Evolutionary conservation across 331 rosid species (phyloP), one percentile per base, ranked within the genome.

Genomic region (Rosa hybrid): DNA sequence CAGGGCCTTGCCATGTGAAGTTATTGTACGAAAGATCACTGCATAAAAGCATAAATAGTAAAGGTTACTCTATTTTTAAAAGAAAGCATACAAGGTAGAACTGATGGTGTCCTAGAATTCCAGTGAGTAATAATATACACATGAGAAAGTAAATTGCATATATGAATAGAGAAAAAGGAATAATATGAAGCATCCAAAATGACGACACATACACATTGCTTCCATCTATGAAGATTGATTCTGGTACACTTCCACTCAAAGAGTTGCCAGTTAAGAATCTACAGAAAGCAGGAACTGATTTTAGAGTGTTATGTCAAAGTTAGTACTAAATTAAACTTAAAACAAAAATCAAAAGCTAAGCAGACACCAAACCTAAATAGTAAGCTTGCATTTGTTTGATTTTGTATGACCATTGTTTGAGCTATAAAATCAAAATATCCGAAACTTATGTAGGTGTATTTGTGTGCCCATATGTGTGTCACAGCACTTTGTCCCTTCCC

Each of bases 1-100:
- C 91, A 49, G 89, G 92, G 78, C 92, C 91, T 87, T 87, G 93
- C 89, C 87, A 87, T 4, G 89, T 82, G 78, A 95, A 81, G 88
- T 92, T 92, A 90, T 95, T 95, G 92, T 90, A 95, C 4, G 98
- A 92, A 85, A 95, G 96, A 84, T 95, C 98, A 70, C 98, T 95
- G 90, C 79, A 78, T 21, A 72, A 76, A 79, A 86, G 49, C 75
- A 86, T 65, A 25, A 63, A 75, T 56, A 42, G 63, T 50, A 74
- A 78, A 6, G 12, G 42, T 57, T 44, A 73, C 13, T 34, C 25
- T 30, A 4, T 30, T 48, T 48, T 20, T 77, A 11, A 11, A 42
- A 30, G 4, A 18, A 64, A 34, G 39, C 0, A 74, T 53, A 21
- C 13, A 51, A 67, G 41, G 38, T 45, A 9, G 30, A 67, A 48